Conservation (phyloP, 75 land plant species). For the Gnetum montanum region DNA sequence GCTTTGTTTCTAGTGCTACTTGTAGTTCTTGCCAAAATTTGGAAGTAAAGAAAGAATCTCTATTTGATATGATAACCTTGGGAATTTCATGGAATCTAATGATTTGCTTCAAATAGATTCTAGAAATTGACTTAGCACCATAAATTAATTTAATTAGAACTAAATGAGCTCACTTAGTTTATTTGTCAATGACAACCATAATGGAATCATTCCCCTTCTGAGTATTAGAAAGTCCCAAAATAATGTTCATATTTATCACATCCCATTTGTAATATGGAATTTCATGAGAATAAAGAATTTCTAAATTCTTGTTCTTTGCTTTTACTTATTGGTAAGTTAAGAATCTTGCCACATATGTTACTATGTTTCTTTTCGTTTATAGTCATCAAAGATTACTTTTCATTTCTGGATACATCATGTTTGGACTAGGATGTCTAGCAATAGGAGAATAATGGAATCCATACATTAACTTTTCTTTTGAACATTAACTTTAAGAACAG, state of each 20-base stretch:
- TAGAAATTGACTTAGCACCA: background rate
- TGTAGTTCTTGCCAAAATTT: constrained; percentile 1
- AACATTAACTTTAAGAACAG: too few species aligned
- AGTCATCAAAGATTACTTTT: too few species aligned
- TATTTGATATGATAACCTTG: too few species aligned
- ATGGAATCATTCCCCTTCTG: background rate
- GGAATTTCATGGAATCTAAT: background rate
- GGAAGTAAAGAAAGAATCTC: background rate
- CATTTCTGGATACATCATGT: too few species aligned
- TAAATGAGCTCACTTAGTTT: constrained; percentile 7
- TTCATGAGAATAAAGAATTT: background rate
- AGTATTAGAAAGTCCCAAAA: background rate
- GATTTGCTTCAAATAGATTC: too few species aligned
- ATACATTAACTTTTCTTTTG: too few species aligned
- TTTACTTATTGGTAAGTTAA: background rate
- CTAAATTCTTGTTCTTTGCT: background rate
- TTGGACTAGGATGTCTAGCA: too few species aligned
- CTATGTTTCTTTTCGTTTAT: too few species aligned
- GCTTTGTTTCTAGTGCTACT: background rate
- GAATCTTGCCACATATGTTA: too few species aligned
- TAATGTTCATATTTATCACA: too few species aligned
- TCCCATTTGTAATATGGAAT: constrained; percentile 1
- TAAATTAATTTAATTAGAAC: background rate
- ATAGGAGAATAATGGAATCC: too few species aligned
- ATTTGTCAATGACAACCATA: too few species aligned